A percentile compares a stretch with the other conserved stretches of the same genome.
phyloP scores from a whole-genome alignment of 2,329 filamentous ascomycete species.

The Lachnum nothofagi region DNA sequence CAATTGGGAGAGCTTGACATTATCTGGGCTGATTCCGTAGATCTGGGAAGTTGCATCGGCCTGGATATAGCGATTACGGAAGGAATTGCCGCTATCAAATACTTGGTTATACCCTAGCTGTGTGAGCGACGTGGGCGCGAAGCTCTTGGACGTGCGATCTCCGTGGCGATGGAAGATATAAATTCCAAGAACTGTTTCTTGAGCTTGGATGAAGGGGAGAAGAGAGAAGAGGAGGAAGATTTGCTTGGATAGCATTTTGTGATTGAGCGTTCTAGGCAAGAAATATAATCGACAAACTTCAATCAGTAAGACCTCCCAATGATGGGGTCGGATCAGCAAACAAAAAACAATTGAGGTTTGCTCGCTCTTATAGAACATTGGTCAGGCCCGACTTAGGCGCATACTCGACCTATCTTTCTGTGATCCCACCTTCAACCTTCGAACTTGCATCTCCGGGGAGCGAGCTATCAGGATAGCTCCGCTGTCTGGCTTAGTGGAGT shows the following conservation, averaged over 20 bases:
- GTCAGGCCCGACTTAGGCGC: too few species aligned
- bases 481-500: too few species aligned
- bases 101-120: conserved; percentile 74
- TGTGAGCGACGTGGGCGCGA: conserved; percentile 67
- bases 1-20: conserved; percentile 66
- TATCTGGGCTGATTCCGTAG: conserved; percentile 57
- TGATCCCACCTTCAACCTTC: too few species aligned
- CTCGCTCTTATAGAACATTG: background rate
- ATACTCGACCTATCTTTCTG: too few species aligned
- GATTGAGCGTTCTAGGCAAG: too few species aligned
- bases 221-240: conserved; percentile 39
- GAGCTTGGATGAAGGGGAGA: conserved; percentile 32
- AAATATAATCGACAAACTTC: too few species aligned
- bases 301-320: too few species aligned
- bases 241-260: conserved; percentile 34
- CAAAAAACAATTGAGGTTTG: too few species aligned
- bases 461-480: too few species aligned
- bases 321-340: too few species aligned
- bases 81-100: conserved; percentile 67
- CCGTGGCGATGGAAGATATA: conserved; percentile 90
- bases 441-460: background rate
- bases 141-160: conserved; percentile 75
- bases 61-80: conserved; percentile 69
- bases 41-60: conserved; percentile 55
- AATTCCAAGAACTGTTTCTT: conserved; percentile 54